A percentile compares a stretch with the other conserved stretches of the same genome.
Conservation (phyloP, 73 alveolate species). For the Halteria grandinella region DNA sequence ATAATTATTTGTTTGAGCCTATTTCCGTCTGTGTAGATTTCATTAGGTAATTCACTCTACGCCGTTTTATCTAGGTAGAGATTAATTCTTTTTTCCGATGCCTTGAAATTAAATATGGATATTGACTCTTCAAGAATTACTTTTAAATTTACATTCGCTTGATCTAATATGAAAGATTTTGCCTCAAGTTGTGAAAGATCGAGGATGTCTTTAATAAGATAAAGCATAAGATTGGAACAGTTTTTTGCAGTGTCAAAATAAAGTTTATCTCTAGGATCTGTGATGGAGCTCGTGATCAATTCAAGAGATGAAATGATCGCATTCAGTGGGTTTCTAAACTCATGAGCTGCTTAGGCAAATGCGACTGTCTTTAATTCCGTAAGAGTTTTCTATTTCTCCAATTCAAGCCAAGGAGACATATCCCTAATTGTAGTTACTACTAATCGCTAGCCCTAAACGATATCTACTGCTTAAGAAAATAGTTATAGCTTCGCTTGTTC, state of each 20-base stretch:
- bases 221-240: constrained; percentile 27
- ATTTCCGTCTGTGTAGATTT: neutral
- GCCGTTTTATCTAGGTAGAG: constrained; percentile 18
- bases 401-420: neutral
- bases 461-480: neutral
- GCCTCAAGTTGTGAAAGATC: constrained; percentile 42
- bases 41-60: neutral
- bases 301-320: constrained; percentile 17
- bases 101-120: neutral
- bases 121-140: neutral
- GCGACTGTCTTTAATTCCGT: constrained; percentile 5
- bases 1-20: constrained; percentile 46
- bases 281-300: neutral
- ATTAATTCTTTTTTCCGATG: constrained; percentile 16
- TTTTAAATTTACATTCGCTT: neutral
- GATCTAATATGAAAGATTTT: constrained; percentile 1
- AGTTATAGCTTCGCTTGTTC: too few relatives aligned
- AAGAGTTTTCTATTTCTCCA: neutral
- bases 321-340: constrained; percentile 57
- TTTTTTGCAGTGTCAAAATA: constrained; percentile 25
- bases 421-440: constrained; percentile 24
- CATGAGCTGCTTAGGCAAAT: constrained; percentile 63
- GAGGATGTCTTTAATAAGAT: constrained; percentile 40
- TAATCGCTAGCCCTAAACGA: neutral
- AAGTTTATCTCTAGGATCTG: neutral